Conservation (phyloP, 495 filamentous ascomycete species). For the Hypomontagnella monticulosa region DNA sequence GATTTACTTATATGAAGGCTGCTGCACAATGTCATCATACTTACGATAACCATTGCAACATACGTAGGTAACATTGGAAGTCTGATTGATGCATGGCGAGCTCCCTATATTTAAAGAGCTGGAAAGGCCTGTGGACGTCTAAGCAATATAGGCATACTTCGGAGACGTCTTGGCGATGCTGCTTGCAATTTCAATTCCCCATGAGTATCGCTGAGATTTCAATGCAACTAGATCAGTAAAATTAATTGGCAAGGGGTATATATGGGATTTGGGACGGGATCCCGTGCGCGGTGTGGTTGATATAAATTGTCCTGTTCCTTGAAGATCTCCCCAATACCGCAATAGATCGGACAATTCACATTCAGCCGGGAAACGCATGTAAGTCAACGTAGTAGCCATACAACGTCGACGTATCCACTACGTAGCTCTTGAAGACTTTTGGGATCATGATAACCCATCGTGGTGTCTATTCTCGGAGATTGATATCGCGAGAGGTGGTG, state of each 20-base stretch:
- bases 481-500: conserved; percentile 24
- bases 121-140: neutral
- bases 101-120: neutral
- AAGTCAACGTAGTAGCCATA: conserved; percentile 20
- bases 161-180: conserved; percentile 21
- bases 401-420: conserved; percentile 4
- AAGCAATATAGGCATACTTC: neutral
- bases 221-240: neutral
- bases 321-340: conserved; percentile 21
- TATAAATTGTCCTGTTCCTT: conserved; percentile 10
- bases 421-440: conserved; percentile 4
- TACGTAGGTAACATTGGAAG: conserved; percentile 21
- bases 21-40: conserved; percentile 24
- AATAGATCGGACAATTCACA: conserved; percentile 31
- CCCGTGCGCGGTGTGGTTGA: conserved; percentile 7
- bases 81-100: neutral
- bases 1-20: conserved; percentile 24
- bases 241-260: neutral
- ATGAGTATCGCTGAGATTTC: neutral
- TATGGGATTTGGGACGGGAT: conserved; percentile 5
- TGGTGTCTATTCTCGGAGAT: conserved; percentile 12
- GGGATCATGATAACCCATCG: conserved; percentile 6
- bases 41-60: conserved; percentile 3
- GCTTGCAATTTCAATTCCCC: conserved; percentile 1
- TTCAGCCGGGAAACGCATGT: conserved; percentile 32